phyloP scores from a whole-genome alignment of 2,329 filamentous ascomycete species.

The Alternaria brassicicola region DNA sequence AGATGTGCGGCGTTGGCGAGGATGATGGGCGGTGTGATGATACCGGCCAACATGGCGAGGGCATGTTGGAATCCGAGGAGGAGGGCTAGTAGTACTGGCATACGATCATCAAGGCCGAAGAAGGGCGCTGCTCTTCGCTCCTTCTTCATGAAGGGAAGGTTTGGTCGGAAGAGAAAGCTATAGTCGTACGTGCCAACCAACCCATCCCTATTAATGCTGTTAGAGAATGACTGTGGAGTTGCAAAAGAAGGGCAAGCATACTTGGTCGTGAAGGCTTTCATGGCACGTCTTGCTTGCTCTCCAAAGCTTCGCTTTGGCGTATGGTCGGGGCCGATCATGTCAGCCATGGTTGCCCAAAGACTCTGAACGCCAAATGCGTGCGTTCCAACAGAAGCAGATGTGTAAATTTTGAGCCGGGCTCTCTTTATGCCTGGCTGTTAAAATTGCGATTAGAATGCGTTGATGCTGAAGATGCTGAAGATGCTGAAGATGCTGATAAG shows the following conservation, averaged over 20 bases:
- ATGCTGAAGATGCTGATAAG: conserved; percentile 20
- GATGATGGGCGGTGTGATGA: conserved; percentile 81
- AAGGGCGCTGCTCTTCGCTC: conserved; percentile 69
- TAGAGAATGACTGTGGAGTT: not conserved
- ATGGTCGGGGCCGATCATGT: conserved; percentile 54
- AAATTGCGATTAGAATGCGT: conserved; percentile 21
- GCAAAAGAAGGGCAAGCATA: conserved; percentile 31
- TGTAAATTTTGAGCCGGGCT: not conserved
- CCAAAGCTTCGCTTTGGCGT: conserved; percentile 50
- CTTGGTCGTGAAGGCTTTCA: conserved; percentile 58
- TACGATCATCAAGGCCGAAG: conserved; percentile 79
- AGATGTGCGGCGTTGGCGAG: conserved; percentile 71
- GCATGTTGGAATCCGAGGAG: conserved; percentile 81
- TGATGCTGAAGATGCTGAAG: conserved; percentile 14
- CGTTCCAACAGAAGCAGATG: not conserved
- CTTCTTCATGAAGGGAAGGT: conserved; percentile 80
- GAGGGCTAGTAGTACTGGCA: conserved; percentile 76
- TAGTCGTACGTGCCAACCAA: conserved; percentile 90
- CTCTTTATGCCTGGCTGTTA: not conserved
- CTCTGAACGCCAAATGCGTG: not conserved
- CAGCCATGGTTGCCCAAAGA: conserved; percentile 29
- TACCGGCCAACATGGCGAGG: conserved; percentile 69
- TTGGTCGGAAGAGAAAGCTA: conserved; percentile 80
- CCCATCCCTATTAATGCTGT: conserved; percentile 62
- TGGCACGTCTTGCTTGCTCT: conserved; percentile 49